Evolutionary conservation across 805 yeast genomes (phyloP).

Genomic region (Starmerella riodocensis): DNA sequence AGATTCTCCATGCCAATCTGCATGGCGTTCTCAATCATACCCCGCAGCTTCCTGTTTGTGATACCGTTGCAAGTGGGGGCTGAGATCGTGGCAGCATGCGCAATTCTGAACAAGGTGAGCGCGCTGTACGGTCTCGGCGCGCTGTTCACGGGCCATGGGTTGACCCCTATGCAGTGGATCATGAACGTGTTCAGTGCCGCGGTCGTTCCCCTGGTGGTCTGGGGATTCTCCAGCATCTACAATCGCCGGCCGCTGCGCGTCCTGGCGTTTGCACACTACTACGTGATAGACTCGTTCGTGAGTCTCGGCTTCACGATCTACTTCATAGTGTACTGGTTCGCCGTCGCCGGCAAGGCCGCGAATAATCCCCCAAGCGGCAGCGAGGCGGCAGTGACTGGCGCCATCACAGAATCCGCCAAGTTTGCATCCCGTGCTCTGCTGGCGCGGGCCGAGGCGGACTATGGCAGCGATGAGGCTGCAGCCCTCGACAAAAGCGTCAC

Average conservation of each 20-base stretch:
- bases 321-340: constrained; percentile 67
- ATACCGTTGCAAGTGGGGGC: constrained; percentile 80
- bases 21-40: constrained; percentile 18
- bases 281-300: constrained; percentile 50
- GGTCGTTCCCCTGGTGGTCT: constrained; percentile 49
- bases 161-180: constrained; percentile 70
- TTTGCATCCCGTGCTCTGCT: too few relatives aligned
- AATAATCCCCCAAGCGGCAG: constrained; percentile 12
- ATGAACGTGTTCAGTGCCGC: constrained; percentile 54
- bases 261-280: constrained; percentile 51
- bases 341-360: constrained; percentile 22
- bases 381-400: neutral
- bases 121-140: constrained; percentile 82
- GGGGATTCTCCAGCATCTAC: constrained; percentile 41
- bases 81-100: constrained; percentile 61
- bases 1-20: too few relatives aligned
- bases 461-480: constrained; percentile 3
- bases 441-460: neutral
- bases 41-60: constrained; percentile 48
- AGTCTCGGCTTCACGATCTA: constrained; percentile 59
- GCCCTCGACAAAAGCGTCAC: constrained; percentile 20
- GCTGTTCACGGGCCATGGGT: constrained; percentile 72
- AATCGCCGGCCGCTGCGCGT: constrained; percentile 46
- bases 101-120: constrained; percentile 74
- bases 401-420: neutral